These are phyloP conservation scores for Podila epicladia DNA, from an alignment of 192 early-diverging fungal species.

Conservation along the genomic window DNA sequence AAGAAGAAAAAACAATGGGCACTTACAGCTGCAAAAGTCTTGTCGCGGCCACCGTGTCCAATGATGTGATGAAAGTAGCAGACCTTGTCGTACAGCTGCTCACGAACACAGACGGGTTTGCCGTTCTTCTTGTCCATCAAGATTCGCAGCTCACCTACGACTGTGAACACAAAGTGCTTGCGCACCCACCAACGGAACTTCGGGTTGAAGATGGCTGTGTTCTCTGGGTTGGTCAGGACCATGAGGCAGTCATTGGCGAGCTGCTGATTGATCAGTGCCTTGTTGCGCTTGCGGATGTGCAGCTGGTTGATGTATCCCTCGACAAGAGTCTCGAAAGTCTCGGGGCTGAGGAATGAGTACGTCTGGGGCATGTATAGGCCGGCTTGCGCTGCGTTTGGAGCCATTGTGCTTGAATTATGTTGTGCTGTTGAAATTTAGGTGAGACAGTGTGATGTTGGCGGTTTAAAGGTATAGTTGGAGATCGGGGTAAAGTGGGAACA, in stretches of 20 bases:
- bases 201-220: slow-evolving; percentile 50
- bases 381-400: slow-evolving; percentile 15
- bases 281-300: slow-evolving; percentile 50
- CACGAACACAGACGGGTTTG: slow-evolving; percentile 43
- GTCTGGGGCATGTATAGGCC: slow-evolving; percentile 43
- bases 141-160: slow-evolving; percentile 42
- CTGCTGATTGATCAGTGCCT: slow-evolving; percentile 47
- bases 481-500: slow-evolving; percentile 5
- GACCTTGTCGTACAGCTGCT: slow-evolving; percentile 50
- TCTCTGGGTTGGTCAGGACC: slow-evolving; percentile 50
- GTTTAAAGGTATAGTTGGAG: neutral
- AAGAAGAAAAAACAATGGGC: neutral
- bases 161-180: slow-evolving; percentile 49
- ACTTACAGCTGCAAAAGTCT: slow-evolving; percentile 53
- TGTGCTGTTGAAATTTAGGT: neutral
- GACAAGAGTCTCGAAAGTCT: slow-evolving; percentile 45
- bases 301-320: slow-evolving; percentile 51
- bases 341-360: slow-evolving; percentile 43
- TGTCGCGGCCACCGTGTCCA: slow-evolving; percentile 51
- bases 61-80: slow-evolving; percentile 52
- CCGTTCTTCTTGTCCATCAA: slow-evolving; percentile 52
- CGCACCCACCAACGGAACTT: slow-evolving; percentile 51
- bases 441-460: neutral
- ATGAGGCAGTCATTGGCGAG: slow-evolving; percentile 47
- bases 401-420: neutral